Evolutionary conservation across 2,329 filamentous ascomycete species (phyloP), one percentile per base, ranked within the genome.

Genomic region (Aspergillus melleus): DNA sequence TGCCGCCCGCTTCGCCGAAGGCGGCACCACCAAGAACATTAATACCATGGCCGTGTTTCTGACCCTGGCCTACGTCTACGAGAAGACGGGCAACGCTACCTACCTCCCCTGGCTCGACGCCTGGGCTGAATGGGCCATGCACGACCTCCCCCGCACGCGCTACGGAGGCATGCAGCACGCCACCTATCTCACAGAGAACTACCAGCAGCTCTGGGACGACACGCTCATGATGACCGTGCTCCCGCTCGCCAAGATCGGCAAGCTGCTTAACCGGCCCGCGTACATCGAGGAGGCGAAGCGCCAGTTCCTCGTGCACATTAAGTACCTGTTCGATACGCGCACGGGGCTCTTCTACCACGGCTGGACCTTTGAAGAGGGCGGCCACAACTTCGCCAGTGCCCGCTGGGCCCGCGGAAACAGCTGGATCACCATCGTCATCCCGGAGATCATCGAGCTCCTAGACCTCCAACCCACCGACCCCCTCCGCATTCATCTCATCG

Each of bases 151-250:
- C 12, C 83, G 89, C 46, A 93, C 90, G 0, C 85, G 84, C 53
- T 88, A 86, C 70, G 90, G 87, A 51, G 81, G 88, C 59, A 90
- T 92, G 80, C 89, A 92, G 74, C 90, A 90, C 74, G 85, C 89
- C 61, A 93, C 90, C 0, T 92, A 92, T 67, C 76, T 88, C 32
- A 83, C 86, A 2, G 82, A 84, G 64, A 92, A 94, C 74, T 81
- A 87, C 62, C 83, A 91, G 72, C 88, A 93, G 77, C 81, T 93
- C 22, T 94, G 90, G 90, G 90, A 92, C 66, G 90, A 94, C 72
- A 94, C 90, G 6, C 81, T 94, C 49, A 93, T 94, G 90, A 94
- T 94, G 90, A 92, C 89, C 0, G 90, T 92, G 6, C 78, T 93
- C 75, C 90, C 90, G 1, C 80, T 93, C 19, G 90, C 90, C 19